Percentiles rank a stretch among this genome's conserved stretches.
Evolutionary conservation across 257 asterid species (phyloP).

Genomic region (Petunia secreta): DNA sequence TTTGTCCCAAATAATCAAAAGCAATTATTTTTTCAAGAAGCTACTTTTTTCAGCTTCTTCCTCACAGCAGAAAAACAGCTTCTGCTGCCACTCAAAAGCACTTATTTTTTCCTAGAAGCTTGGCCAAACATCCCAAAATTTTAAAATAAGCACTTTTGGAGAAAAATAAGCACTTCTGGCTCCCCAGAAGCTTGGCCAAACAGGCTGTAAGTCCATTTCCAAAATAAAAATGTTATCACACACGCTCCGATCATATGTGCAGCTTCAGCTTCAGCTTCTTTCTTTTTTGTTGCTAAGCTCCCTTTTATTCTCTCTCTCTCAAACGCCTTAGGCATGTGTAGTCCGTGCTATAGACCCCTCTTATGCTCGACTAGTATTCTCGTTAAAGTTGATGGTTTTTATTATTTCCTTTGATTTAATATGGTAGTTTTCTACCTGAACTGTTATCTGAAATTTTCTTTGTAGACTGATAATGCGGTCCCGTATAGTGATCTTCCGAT

Average conservation of each 20-base stretch:
- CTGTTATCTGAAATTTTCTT: slow-evolving; percentile 23
- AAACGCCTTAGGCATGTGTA: not conserved
- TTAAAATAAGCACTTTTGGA: too few species aligned
- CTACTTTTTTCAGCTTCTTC: too few species aligned
- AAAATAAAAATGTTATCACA: not conserved
- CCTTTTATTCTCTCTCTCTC: slow-evolving; percentile 8
- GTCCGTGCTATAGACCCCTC: not conserved
- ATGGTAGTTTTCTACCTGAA: not conserved
- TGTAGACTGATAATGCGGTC: slow-evolving; percentile 74
- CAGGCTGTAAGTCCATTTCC: not conserved
- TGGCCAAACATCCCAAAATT: too few species aligned
- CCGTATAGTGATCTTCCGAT: slow-evolving; percentile 77
- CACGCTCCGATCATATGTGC: not conserved
- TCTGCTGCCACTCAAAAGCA: too few species aligned
- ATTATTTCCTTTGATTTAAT: not conserved
- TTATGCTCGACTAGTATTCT: slow-evolving; percentile 18
- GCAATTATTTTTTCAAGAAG: too few species aligned
- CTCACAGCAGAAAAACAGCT: too few species aligned
- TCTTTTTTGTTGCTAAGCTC: not conserved
- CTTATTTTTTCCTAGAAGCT: too few species aligned
- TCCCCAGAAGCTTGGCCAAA: too few species aligned
- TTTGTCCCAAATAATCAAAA: too few species aligned
- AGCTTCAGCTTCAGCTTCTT: not conserved
- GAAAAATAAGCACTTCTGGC: too few species aligned
- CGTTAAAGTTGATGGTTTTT: slow-evolving; percentile 8